A percentile compares a stretch with the other conserved stretches of the same genome.
Evolutionary conservation across 768 basidiomycete genomes (phyloP).

Genomic region (Paxillus ammoniavirescens): DNA sequence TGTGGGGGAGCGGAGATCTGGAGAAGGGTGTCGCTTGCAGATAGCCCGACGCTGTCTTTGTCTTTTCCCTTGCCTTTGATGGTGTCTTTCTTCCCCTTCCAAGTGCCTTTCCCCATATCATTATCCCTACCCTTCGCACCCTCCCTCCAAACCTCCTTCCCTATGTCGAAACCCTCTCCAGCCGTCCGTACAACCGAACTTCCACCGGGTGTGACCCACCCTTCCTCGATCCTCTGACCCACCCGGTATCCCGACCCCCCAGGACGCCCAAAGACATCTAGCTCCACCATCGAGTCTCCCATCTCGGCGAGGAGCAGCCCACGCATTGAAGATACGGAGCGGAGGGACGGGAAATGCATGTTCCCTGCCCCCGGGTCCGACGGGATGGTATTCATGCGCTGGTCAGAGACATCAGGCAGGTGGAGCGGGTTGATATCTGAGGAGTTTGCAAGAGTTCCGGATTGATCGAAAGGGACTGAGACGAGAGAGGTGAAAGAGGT

Average conservation of each 20-base stretch:
- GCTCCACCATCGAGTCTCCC: constrained; percentile 46
- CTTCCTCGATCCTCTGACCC: constrained; percentile 40
- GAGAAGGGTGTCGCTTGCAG: constrained; percentile 53
- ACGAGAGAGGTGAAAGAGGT: constrained; percentile 21
- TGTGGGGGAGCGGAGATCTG: constrained; percentile 47
- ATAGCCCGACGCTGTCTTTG: constrained; percentile 26
- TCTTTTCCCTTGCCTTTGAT: constrained; percentile 4
- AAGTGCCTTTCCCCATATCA: constrained; percentile 10
- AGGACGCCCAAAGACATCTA: constrained; percentile 35
- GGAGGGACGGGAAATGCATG: constrained; percentile 25
- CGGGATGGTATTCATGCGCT: constrained; percentile 1
- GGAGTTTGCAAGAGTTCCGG: constrained; percentile 8
- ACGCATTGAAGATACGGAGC: constrained; percentile 42
- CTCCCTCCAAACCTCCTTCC: constrained; percentile 23
- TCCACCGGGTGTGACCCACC: constrained; percentile 30
- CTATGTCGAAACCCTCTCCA: constrained; percentile 13
- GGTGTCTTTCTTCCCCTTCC: constrained; percentile 12
- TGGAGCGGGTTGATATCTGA: constrained; percentile 18
- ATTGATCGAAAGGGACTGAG: constrained; percentile 12
- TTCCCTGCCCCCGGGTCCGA: constrained; percentile 4
- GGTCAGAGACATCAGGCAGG: constrained; percentile 1
- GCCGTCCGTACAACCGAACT: constrained; percentile 15
- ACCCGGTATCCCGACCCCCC: constrained; percentile 38
- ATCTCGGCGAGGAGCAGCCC: constrained; percentile 48
- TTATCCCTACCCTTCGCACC: constrained; percentile 5